Evolutionary conservation across 177 flowering plant species (phyloP).

Genomic region (Vitis hybrid): DNA sequence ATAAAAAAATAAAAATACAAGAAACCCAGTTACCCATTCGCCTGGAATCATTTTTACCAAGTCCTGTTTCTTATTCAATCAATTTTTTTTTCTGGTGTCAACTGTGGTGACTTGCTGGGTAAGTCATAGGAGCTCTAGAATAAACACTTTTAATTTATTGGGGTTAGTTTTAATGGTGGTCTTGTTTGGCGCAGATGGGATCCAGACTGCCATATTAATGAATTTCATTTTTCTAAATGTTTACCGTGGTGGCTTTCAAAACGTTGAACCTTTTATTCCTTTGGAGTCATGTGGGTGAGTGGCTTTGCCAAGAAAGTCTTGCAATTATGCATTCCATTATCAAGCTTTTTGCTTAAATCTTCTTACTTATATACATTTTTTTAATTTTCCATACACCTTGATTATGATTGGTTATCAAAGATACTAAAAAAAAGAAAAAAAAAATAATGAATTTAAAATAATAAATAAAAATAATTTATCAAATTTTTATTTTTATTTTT

Average conservation of each 20-base stretch:
- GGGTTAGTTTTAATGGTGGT: slow-evolving; percentile 6
- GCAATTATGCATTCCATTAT: too few relatives aligned
- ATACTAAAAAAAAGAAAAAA: neutral
- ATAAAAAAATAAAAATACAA: neutral
- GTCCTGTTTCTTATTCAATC: neutral
- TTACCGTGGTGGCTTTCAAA: too few relatives aligned
- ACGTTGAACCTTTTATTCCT: too few relatives aligned
- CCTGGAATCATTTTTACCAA: neutral
- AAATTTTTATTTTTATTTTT: too few relatives aligned
- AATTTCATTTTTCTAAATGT: too few relatives aligned
- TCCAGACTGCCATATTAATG: slow-evolving; percentile 7
- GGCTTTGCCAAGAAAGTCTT: too few relatives aligned
- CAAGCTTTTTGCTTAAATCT: too few relatives aligned
- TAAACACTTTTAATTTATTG: neutral
- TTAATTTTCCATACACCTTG: neutral
- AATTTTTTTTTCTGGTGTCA: slow-evolving; percentile 4
- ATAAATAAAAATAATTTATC: too few relatives aligned
- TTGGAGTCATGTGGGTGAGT: too few relatives aligned
- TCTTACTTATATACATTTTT: too few relatives aligned
- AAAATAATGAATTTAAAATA: too few relatives aligned
- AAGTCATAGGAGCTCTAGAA: slow-evolving; percentile 25
- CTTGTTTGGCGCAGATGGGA: slow-evolving; percentile 22
- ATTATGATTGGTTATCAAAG: neutral
- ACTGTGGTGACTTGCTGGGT: slow-evolving; percentile 27
- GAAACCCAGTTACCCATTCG: neutral